Conservation (phyloP, 2,329 filamentous ascomycete genomes). For the Emergomyces orientalis region DNA sequence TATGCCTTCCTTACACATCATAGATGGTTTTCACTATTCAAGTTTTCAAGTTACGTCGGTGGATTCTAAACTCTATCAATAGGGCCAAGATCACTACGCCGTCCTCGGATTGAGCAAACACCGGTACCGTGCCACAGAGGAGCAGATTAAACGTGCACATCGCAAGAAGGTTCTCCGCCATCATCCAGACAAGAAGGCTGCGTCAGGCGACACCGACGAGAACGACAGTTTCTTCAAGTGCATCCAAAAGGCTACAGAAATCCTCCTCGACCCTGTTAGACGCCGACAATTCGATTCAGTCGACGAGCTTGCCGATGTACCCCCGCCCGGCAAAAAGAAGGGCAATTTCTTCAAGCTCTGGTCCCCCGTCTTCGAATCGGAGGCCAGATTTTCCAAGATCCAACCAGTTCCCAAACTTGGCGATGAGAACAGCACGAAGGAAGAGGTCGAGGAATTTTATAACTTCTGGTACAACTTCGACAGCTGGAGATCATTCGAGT, state of each 20-base stretch:
- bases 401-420: slow-evolving; percentile 85
- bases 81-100: slow-evolving; percentile 96
- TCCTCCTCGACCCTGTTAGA: slow-evolving; percentile 84
- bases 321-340: slow-evolving; percentile 80
- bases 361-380: slow-evolving; percentile 79
- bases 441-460: slow-evolving; percentile 92
- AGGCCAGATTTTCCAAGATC: slow-evolving; percentile 82
- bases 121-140: slow-evolving; percentile 84
- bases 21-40: not conserved
- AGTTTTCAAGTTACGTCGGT: not conserved
- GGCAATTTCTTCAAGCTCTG: slow-evolving; percentile 94
- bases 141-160: slow-evolving; percentile 98
- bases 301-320: slow-evolving; percentile 84
- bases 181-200: slow-evolving; percentile 98
- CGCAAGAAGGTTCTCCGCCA: slow-evolving; percentile 99
- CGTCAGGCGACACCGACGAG: slow-evolving; percentile 69
- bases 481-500: slow-evolving; percentile 95
- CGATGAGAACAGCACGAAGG: slow-evolving; percentile 71
- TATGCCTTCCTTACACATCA: slow-evolving; percentile 32
- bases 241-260: slow-evolving; percentile 94
- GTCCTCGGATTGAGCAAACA: slow-evolving; percentile 89
- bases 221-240: slow-evolving; percentile 99
- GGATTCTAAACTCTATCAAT: slow-evolving; percentile 7
- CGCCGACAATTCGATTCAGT: slow-evolving; percentile 95
- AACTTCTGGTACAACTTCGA: slow-evolving; percentile 99